Evolutionary conservation across 2,329 filamentous ascomycete genomes (phyloP), one percentile per base, ranked within the genome.

Genomic region (Hysterium pulicare): DNA sequence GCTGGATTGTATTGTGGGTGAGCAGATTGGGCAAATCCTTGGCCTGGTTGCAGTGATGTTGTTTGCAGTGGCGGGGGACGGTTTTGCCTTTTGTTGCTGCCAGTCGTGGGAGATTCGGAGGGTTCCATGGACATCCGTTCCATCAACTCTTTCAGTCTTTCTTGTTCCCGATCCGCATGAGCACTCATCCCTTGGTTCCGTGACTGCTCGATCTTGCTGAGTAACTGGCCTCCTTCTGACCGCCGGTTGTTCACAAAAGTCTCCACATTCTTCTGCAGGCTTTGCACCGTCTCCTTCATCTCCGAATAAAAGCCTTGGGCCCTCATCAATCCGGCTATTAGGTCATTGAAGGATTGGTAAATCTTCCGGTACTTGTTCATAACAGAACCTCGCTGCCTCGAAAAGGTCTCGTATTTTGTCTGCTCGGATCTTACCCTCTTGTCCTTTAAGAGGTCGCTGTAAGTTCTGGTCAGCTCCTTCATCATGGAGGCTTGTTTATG

Each of bases 211-310:
- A 98, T 98, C 54, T 90, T 86, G 53, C 81, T 83, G 26, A 98
- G 78, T 4, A 98, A 78, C 62, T 95, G 88, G 0, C 89, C 88
- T 3, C 93, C 93, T 71, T 98, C 93, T 1, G 87, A 85, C 46
- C 90, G 77, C 39, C 93, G 81, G 66, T 98, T 98, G 71, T 90
- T 94, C 51, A 98, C 90, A 68, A 98, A 98, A 0, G 86, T 87
- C 52, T 97, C 91, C 1, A 98, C 93, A 57, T 98, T 98, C 77
- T 95, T 93, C 57, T 90, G 83, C 31, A 96, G 73, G 61, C 87
- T 95, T 52, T 91, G 87, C 0, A 94, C 89, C 1, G 90, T 96
- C 50, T 96, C 90, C 56, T 85, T 86, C 90, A 97, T 98, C 64
- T 97, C 93, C 3, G 80, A 79, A 63, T 98, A 98, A 79, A 95